These are phyloP conservation scores for Tremella fuciformis DNA, from an alignment of 768 basidiomycete species.

Conservation along the genomic window DNA sequence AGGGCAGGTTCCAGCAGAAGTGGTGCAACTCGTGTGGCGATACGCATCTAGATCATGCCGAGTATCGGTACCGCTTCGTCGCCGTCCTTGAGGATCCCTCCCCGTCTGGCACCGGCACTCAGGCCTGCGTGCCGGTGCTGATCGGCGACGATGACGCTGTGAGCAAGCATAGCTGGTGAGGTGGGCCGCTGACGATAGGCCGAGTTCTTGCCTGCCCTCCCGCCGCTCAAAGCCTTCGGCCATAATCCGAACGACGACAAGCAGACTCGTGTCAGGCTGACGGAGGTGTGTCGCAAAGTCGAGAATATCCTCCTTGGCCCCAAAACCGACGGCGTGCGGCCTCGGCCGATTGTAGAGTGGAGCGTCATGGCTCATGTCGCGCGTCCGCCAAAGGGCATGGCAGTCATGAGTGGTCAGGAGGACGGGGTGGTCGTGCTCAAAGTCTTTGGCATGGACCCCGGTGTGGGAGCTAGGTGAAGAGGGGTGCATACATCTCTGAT, in stretches of 20 bases:
- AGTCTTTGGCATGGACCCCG: constrained; percentile 25
- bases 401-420: constrained; percentile 2
- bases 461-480: not conserved
- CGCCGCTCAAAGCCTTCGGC: constrained; percentile 15
- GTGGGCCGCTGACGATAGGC: constrained; percentile 8
- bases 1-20: constrained; percentile 13
- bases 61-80: constrained; percentile 38
- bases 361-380: constrained; percentile 22
- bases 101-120: not conserved
- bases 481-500: no score
- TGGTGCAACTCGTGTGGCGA: constrained; percentile 38
- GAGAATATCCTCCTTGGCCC: constrained; percentile 27
- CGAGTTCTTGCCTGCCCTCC: constrained; percentile 33
- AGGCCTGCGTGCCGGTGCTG: constrained; percentile 20
- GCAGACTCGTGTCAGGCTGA: constrained; percentile 13
- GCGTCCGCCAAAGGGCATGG: not conserved
- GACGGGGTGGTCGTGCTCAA: constrained; percentile 14
- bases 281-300: constrained; percentile 10
- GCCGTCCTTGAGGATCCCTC: constrained; percentile 19
- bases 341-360: constrained; percentile 30
- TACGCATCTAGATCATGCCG: constrained; percentile 16
- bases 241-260: constrained; percentile 27
- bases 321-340: constrained; percentile 29
- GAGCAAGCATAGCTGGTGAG: not conserved
- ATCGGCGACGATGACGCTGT: constrained; percentile 34